These are phyloP conservation scores for Suillus fuscotomentosus DNA, from an alignment of 768 basidiomycete species.

Conservation along the genomic window DNA sequence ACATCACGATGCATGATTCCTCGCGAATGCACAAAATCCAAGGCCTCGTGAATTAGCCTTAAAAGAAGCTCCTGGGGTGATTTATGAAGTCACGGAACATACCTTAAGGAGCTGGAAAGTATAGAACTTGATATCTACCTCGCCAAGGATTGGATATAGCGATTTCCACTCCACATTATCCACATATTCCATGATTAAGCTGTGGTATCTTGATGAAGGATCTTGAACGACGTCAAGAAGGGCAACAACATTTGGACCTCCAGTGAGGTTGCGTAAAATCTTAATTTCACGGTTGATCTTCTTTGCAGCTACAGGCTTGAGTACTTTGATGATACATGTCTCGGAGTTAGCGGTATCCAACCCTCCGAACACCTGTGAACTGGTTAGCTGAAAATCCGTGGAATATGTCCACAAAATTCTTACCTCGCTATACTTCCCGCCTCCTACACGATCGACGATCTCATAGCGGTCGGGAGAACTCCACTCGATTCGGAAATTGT, in stretches of 20 bases:
- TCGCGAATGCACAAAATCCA: constrained; percentile 70
- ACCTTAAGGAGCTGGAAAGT: constrained; percentile 63
- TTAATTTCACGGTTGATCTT: constrained; percentile 79
- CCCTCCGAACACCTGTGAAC: constrained; percentile 54
- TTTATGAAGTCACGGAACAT: constrained; percentile 5
- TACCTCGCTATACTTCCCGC: constrained; percentile 69
- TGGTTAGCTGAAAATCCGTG: background rate
- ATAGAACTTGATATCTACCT: constrained; percentile 68
- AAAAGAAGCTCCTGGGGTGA: background rate
- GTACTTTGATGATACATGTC: constrained; percentile 64
- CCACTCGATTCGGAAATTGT: constrained; percentile 63
- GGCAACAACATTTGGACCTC: constrained; percentile 68
- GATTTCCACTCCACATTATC: constrained; percentile 67
- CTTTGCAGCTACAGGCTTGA: constrained; percentile 64
- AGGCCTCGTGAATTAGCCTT: constrained; percentile 34
- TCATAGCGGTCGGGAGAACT: constrained; percentile 67
- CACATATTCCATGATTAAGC: constrained; percentile 68
- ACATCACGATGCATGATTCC: constrained; percentile 74
- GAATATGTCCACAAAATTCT: constrained; percentile 9
- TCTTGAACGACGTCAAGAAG: constrained; percentile 70
- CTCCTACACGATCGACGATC: constrained; percentile 59
- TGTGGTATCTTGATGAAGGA: constrained; percentile 57
- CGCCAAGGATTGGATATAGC: constrained; percentile 55
- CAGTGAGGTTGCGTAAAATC: constrained; percentile 65
- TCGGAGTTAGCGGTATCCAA: constrained; percentile 54